phyloP scores from a whole-genome alignment of 2,329 filamentous ascomycete species.

The Didymella pinodella region DNA sequence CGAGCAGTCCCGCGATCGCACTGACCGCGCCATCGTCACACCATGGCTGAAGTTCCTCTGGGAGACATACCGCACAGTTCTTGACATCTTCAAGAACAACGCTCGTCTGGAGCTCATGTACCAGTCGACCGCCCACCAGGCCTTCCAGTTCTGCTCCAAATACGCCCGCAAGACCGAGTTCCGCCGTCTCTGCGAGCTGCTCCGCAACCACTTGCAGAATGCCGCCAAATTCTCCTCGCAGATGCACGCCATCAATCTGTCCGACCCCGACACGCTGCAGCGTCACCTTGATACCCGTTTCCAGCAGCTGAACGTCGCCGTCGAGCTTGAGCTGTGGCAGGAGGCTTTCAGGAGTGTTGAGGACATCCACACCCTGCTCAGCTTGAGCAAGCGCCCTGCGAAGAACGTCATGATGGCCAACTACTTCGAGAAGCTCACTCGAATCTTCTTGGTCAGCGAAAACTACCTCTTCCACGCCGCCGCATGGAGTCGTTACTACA shows the following conservation, averaged over 20 bases:
- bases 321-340: constrained; percentile 98
- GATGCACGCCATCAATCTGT: constrained; percentile 99
- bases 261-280: constrained; percentile 95
- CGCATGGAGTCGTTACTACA: constrained; percentile 97
- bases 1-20: constrained; percentile 96
- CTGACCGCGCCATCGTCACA: constrained; percentile 96
- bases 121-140: constrained; percentile 96
- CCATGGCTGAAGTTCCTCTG: constrained; percentile 99
- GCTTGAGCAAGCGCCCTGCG: constrained; percentile 94
- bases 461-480: constrained; percentile 99
- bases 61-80: constrained; percentile 98
- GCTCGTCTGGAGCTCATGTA: constrained; percentile 97
- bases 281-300: constrained; percentile 97
- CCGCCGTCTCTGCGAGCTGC: constrained; percentile 94
- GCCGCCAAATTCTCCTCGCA: constrained; percentile 98
- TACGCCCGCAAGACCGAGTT: constrained; percentile 99
- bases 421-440: constrained; percentile 99
- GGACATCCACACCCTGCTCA: constrained; percentile 97
- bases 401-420: constrained; percentile 99
- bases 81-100: constrained; percentile 99
- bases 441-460: constrained; percentile 98
- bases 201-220: constrained; percentile 98
- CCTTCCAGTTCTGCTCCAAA: constrained; percentile 98
- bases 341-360: constrained; percentile 99
- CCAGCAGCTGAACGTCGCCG: constrained; percentile 96